Evolutionary conservation across 2,329 filamentous ascomycete genomes (phyloP).

Genomic region (Alternaria panax): DNA sequence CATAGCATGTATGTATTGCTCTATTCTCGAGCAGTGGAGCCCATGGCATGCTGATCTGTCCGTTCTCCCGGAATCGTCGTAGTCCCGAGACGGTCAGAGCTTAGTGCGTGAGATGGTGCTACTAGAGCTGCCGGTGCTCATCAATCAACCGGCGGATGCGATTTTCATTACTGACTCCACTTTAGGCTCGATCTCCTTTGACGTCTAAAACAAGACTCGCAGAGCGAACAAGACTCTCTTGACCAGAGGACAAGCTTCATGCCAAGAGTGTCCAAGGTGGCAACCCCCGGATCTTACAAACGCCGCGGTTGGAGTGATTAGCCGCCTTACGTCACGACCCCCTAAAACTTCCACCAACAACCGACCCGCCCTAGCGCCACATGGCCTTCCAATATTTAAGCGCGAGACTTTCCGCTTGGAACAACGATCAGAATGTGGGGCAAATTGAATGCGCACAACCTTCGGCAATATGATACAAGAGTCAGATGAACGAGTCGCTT

Average conservation of each 20-base stretch:
- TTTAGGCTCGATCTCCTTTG: neutral
- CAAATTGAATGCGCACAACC: neutral
- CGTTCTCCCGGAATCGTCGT: neutral
- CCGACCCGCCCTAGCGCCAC: neutral
- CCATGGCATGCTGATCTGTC: neutral
- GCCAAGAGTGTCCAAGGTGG: conserved; percentile 5
- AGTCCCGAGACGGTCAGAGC: neutral
- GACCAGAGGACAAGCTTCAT: conserved; percentile 8
- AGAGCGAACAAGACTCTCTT: conserved; percentile 9
- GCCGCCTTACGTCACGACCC: conserved; percentile 5
- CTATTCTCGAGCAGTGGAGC: neutral
- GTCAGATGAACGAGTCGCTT: neutral
- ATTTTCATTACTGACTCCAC: neutral
- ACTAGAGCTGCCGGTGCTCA: neutral
- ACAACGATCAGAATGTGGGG: neutral
- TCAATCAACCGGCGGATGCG: neutral
- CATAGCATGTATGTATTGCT: neutral
- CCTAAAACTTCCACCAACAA: neutral
- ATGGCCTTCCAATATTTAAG: neutral
- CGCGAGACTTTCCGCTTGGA: neutral
- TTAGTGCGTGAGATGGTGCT: neutral
- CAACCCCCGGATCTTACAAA: neutral
- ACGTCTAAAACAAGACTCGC: conserved; percentile 1
- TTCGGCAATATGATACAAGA: neutral
- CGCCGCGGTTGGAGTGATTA: conserved; percentile 6